Evolutionary conservation across 2,329 filamentous ascomycete genomes (phyloP), one percentile per base, ranked within the genome.

Genomic region (Epichloe typhina): DNA sequence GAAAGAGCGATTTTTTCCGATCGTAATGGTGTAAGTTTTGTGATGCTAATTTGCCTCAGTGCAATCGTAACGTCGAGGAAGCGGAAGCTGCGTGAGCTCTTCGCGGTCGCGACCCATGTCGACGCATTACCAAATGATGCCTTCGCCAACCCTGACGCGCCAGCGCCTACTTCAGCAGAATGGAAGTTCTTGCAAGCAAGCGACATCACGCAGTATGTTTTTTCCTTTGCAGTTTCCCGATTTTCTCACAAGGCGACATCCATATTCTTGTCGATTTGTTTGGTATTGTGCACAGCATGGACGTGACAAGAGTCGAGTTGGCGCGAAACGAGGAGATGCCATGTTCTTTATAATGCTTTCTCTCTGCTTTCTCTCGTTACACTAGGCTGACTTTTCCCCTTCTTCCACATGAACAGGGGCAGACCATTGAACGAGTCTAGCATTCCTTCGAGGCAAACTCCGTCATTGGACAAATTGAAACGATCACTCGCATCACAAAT

Each of bases 71-170:
- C 77, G 70, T 88, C 86, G 76, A 85, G 87, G 70, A 93, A 94
- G 80, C 83, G 88, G 69, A 94, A 94, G 76, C 78, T 95, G 66
- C 84, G 84, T 67, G 86, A 93, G 73, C 79, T 95, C 62, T 95
- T 86, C 74, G 77, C 79, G 61, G 80, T 86, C 76, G 83, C 86
- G 74, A 85, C 84, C 67, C 80, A 83, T 68, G 70, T 75, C 63
- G 74, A 80, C 68, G 71, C 72, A 66, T 72, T 82, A 61, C 78
- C 79, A 61, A 75, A 77, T 64, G 70, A 74, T 67, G 72, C 73
- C 66, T 73, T 79, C 64, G 71, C 72, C 61, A 74, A 76, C 57
- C 68, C 70, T 58, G 77, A 82, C 73, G 74, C 74, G 72, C 73
- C 72, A 52, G 69, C 74, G 53, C 65, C 69, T 63, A 73, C 71